Evolutionary conservation across 257 asterid species (phyloP).

Genomic region (Anisodus tanguticus): DNA sequence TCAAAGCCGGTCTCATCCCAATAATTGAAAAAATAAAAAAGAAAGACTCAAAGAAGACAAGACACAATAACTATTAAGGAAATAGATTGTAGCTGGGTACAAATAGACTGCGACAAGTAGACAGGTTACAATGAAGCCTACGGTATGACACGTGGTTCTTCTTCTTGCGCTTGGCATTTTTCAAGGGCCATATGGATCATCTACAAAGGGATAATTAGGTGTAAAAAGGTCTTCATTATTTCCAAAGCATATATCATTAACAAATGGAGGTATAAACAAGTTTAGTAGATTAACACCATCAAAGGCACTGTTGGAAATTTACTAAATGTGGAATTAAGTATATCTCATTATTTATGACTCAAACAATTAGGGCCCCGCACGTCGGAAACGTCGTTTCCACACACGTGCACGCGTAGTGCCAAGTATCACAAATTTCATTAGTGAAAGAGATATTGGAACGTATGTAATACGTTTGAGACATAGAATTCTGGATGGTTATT

Average conservation of each 20-base stretch:
- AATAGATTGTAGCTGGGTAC: background rate
- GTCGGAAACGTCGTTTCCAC: no score
- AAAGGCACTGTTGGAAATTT: no score
- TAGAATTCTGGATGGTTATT: no score
- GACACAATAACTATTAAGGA: background rate
- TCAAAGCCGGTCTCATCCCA: background rate
- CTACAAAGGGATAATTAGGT: background rate
- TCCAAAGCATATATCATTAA: background rate
- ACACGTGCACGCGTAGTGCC: no score
- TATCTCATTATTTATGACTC: no score
- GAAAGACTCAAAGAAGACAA: background rate
- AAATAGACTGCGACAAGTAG: background rate
- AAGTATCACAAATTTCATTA: no score
- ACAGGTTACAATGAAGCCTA: background rate
- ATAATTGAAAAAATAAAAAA: background rate
- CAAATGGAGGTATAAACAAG: background rate
- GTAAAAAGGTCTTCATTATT: background rate
- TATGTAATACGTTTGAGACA: no score
- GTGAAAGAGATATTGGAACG: no score
- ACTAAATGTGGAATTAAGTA: no score
- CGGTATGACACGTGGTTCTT: background rate
- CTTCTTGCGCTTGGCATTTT: background rate
- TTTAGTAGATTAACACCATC: conserved; percentile 7
- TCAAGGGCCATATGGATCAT: background rate
- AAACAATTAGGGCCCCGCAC: no score